Evolutionary conservation across 2,329 filamentous ascomycete genomes (phyloP).

Genomic region (Hypoxylon sp.): DNA sequence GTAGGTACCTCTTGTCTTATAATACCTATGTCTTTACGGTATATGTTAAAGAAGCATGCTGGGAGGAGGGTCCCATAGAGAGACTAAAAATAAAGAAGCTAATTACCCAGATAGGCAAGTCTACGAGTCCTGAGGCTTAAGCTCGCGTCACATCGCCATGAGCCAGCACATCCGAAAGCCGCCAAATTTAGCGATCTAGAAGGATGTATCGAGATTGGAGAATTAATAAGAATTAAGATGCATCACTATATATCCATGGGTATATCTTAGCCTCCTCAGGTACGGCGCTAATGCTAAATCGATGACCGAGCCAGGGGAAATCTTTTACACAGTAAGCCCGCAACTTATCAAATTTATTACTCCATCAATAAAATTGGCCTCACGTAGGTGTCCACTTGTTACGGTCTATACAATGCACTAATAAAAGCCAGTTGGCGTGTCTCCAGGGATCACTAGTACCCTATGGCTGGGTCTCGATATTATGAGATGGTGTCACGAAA

Average conservation of each 20-base stretch:
- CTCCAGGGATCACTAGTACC: constrained; percentile 12
- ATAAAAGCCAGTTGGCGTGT: constrained; percentile 14
- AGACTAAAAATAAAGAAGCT: constrained; percentile 34
- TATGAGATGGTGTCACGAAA: constrained; percentile 38
- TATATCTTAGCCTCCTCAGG: constrained; percentile 12
- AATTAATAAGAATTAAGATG: constrained; percentile 18
- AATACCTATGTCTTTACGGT: background rate
- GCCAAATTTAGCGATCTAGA: constrained; percentile 10
- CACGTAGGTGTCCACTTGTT: constrained; percentile 20
- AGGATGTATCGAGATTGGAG: constrained; percentile 9
- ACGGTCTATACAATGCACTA: constrained; percentile 23
- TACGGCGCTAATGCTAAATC: background rate
- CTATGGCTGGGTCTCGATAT: constrained; percentile 28
- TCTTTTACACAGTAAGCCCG: constrained; percentile 1
- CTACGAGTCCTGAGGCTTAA: constrained; percentile 8
- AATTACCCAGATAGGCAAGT: constrained; percentile 26
- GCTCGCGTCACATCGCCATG: constrained; percentile 11
- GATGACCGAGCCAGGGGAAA: background rate
- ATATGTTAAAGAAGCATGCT: background rate
- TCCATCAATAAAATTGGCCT: constrained; percentile 12
- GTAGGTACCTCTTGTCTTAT: background rate
- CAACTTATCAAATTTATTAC: background rate
- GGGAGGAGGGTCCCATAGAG: background rate
- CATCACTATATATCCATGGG: background rate
- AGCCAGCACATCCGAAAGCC: constrained; percentile 13